Percentiles rank a stretch among this genome's conserved stretches.
These are phyloP conservation scores for Collybia mongolica DNA, from an alignment of 768 basidiomycete species.

Conservation along the genomic window DNA sequence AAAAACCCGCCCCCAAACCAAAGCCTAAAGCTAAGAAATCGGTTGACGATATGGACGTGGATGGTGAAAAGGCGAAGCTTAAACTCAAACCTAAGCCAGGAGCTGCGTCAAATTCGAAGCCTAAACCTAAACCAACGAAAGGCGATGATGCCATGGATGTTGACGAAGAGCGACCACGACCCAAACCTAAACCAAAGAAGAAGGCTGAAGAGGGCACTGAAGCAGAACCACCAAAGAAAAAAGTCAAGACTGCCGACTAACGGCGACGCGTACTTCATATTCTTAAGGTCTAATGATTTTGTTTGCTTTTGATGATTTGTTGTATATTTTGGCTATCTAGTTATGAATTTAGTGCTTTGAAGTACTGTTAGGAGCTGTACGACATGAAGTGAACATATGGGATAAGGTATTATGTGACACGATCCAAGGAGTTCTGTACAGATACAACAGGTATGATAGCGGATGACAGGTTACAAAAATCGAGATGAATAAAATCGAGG, in stretches of 20 bases:
- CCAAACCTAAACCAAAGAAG: conserved; percentile 44
- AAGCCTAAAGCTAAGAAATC: conserved; percentile 48
- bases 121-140: conserved; percentile 26
- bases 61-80: conserved; percentile 27
- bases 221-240: conserved; percentile 72
- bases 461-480: background rate
- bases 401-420: conserved; percentile 5
- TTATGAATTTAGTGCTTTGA: conserved; percentile 8
- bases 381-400: background rate
- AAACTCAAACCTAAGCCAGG: conserved; percentile 38
- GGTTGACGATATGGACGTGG: conserved; percentile 46
- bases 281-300: background rate
- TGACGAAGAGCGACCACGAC: conserved; percentile 36
- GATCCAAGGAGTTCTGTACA: background rate
- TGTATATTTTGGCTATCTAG: conserved; percentile 5
- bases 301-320: background rate
- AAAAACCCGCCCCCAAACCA: conserved; percentile 38
- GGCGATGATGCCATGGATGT: conserved; percentile 49
- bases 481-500: background rate
- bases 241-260: conserved; percentile 57
- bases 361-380: conserved; percentile 7
- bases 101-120: conserved; percentile 38
- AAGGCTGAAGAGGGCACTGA: conserved; percentile 35
- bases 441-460: conserved; percentile 2
- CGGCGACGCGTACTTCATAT: background rate